phyloP scores from a whole-genome alignment of 805 yeast species.

The Candida broadrunensis region DNA sequence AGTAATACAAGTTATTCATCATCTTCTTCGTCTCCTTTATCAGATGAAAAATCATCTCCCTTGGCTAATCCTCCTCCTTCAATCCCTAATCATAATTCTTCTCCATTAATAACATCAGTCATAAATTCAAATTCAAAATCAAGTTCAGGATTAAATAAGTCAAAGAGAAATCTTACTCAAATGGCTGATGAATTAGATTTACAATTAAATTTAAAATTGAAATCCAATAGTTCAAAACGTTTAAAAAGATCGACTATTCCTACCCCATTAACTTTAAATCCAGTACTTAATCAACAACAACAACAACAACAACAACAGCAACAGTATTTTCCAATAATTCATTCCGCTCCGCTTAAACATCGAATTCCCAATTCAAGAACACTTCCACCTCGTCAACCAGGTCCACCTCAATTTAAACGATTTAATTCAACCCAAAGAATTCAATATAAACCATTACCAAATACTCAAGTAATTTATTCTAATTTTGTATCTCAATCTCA shows the following conservation, averaged over 20 bases:
- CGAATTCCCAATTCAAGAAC: neutral
- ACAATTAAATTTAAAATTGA: neutral
- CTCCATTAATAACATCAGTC: neutral
- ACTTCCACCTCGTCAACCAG: neutral
- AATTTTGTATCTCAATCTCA: neutral
- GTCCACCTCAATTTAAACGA: neutral
- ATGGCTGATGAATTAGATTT: conserved; percentile 3
- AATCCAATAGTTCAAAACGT: conserved; percentile 11
- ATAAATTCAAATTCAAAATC: neutral
- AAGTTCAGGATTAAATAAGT: neutral
- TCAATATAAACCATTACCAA: conserved; percentile 2
- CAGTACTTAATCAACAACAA: conserved; percentile 3
- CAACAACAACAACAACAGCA: too few relatives aligned
- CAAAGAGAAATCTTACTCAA: neutral
- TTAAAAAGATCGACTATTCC: conserved; percentile 33
- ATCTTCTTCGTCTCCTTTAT: neutral
- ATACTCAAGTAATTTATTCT: conserved; percentile 6
- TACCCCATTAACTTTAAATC: conserved; percentile 22
- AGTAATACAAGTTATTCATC: neutral
- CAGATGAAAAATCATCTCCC: neutral
- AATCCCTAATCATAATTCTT: neutral
- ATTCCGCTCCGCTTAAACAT: conserved; percentile 30
- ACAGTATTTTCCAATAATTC: conserved; percentile 29
- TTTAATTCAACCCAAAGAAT: neutral
- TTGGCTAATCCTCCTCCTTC: neutral